Base-by-base conservation (phyloP, 2,329 filamentous ascomycete genomes). In the Trichophyton benhamiae region DNA sequence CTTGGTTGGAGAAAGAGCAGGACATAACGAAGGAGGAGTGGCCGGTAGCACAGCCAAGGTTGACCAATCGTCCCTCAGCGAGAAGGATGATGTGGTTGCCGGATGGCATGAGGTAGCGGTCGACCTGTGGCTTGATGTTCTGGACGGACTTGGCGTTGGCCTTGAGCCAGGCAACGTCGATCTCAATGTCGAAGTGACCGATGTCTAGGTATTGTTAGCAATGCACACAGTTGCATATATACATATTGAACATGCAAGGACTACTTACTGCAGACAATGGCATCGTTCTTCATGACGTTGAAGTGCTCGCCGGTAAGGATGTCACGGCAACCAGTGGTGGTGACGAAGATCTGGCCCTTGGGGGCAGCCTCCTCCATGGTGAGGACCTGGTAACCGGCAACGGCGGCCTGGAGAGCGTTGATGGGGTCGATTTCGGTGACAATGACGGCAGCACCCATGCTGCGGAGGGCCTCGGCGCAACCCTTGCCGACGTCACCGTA, bases 11-110 rank as follows among this genome's bases (percentile, higher is more conserved):
- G 88, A 99, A 99, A 67, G 92, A 97, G 88, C 94, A 99, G 72
- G 91, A 96, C 94, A 99, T 97, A 83, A 99, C 94, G 79, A 99
- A 99, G 60, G 92, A 97, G 69, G 91, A 96, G 88, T 99, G 94
- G 70, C 94, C 94, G 67, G 94, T 99, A 75, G 94, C 94, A 80
- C 94, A 99, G 79, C 94, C 94, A 71, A 99, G 84, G 87, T 99
- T 99, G 82, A 99, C 94, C 68, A 99, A 88, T 83, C 94, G 92
- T 71, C 94, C 94, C 83, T 97, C 94, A 66, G 94, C 94, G 67
- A 99, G 86, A 72, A 99, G 91, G 80, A 99, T 95, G 83, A 99
- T 91, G 85, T 97, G 87, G 72, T 89, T 87, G 80, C 94, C 94
- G 80, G 77, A 94, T 77, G 87, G 81, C 89, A 99, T 94, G 71